Percentiles rank a stretch among this genome's conserved stretches.
These are phyloP conservation scores for Coriolopsis trogii DNA, from an alignment of 1,284 basidiomycete species.

Conservation along the genomic window DNA sequence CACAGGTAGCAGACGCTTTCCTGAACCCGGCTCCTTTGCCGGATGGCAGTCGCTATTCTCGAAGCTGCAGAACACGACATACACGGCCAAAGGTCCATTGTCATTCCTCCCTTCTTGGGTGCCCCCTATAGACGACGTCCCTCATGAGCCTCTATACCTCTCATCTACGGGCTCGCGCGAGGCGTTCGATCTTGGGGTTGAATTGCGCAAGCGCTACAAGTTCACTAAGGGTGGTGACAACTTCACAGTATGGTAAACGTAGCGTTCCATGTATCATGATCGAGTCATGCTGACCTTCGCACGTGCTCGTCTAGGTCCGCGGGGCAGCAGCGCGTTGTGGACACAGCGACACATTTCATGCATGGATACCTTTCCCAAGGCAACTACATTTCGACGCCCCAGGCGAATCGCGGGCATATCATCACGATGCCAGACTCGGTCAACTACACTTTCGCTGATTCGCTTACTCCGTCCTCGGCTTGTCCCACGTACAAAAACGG, in stretches of 20 bases:
- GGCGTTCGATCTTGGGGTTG: constrained; percentile 42
- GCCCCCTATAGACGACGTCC: constrained; percentile 42
- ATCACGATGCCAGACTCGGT: constrained; percentile 44
- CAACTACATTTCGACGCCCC: constrained; percentile 37
- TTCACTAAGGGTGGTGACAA: constrained; percentile 44
- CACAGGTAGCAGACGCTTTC: constrained; percentile 37
- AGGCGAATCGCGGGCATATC: constrained; percentile 38
- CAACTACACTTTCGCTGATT: constrained; percentile 45
- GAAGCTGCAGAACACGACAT: constrained; percentile 45
- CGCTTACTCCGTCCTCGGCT: constrained; percentile 42
- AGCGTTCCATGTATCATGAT: neutral
- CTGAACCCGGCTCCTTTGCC: constrained; percentile 42
- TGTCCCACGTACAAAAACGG: constrained; percentile 40
- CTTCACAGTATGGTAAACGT: constrained; percentile 43
- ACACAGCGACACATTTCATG: constrained; percentile 43
- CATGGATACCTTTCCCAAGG: constrained; percentile 47
- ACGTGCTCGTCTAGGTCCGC: constrained; percentile 37
- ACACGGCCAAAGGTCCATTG: constrained; percentile 41
- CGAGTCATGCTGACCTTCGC: neutral
- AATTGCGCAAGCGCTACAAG: constrained; percentile 41
- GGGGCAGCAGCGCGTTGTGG: constrained; percentile 43
- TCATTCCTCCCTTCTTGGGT: constrained; percentile 45
- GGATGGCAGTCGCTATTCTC: constrained; percentile 41
- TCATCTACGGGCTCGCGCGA: constrained; percentile 42
- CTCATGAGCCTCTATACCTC: constrained; percentile 42